These are phyloP conservation scores for Globisporangium solare DNA, from an alignment of 352 stramenopile genomes.

Conservation along the genomic window DNA sequence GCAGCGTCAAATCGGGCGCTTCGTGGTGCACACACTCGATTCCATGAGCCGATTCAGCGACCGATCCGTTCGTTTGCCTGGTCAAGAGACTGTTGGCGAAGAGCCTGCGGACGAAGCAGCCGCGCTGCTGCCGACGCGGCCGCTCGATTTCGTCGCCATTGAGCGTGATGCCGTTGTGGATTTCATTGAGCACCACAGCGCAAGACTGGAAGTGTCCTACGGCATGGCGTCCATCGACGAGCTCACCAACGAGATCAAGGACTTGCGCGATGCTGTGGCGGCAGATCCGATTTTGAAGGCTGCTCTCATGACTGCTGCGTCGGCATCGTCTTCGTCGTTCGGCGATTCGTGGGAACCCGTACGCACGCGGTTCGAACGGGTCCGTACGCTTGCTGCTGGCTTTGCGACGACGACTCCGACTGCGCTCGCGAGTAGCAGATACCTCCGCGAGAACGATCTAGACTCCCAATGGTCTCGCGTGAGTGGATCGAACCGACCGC, in stretches of 20 bases:
- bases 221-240: slow-evolving; percentile 19
- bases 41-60: neutral
- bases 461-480: no score
- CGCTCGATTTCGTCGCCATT: slow-evolving; percentile 18
- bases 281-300: neutral
- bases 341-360: slow-evolving; percentile 12
- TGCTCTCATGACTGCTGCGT: neutral
- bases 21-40: slow-evolving; percentile 12
- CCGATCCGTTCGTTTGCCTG: no score
- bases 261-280: slow-evolving; percentile 7
- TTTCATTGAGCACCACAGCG: slow-evolving; percentile 23
- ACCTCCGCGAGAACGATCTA: no score
- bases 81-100: neutral
- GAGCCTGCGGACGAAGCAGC: no score
- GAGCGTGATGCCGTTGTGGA: slow-evolving; percentile 17
- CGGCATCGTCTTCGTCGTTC: slow-evolving; percentile 8
- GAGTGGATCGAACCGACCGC: no score
- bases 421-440: no score
- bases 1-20: slow-evolving; percentile 14
- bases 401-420: slow-evolving; percentile 12
- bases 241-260: slow-evolving; percentile 22
- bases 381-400: slow-evolving; percentile 18
- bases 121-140: slow-evolving; percentile 10
- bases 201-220: slow-evolving; percentile 19
- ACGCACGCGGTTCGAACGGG: slow-evolving; percentile 1